These are phyloP conservation scores for Effrenium voratum DNA, from an alignment of 73 alveolate genomes.

Conservation along the genomic window DNA sequence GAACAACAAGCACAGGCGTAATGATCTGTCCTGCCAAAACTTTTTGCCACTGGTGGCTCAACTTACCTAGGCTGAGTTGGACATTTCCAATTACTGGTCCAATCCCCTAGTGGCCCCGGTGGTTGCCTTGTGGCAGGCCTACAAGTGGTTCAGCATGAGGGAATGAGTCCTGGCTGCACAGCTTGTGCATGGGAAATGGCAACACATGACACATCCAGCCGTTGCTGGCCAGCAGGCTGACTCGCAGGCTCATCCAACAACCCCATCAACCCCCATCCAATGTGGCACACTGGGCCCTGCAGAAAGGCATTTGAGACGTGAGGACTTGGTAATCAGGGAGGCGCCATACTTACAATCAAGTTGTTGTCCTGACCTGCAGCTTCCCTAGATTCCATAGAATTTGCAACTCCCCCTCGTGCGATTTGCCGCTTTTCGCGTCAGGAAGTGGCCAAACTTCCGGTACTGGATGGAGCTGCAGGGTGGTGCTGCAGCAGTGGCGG, in stretches of 20 bases:
- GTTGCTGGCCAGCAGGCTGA: not conserved
- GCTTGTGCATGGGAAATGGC: not conserved
- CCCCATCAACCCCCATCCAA: not conserved
- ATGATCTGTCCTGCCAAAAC: not conserved
- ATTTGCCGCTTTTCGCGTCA: not conserved
- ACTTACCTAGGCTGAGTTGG: not conserved
- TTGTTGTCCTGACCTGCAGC: not conserved
- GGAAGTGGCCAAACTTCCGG: slow-evolving; percentile 93
- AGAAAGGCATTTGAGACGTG: not conserved
- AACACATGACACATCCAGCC: not conserved
- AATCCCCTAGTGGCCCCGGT: not conserved
- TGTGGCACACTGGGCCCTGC: not conserved
- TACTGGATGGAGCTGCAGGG: slow-evolving; percentile 72
- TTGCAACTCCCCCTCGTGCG: not conserved
- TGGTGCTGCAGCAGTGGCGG: slow-evolving; percentile 61
- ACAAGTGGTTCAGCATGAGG: slow-evolving; percentile 71
- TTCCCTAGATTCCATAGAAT: not conserved
- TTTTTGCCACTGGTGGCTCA: not conserved
- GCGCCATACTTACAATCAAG: not conserved
- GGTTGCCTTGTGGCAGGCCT: slow-evolving; percentile 18
- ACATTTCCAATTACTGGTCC: not conserved
- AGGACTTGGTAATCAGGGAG: not conserved
- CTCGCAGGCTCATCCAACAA: not conserved
- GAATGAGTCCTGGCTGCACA: slow-evolving; percentile 37
- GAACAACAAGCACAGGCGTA: not conserved